Conservation (phyloP, 2,329 filamentous ascomycete genomes). For the Epichloe uncinata region DNA sequence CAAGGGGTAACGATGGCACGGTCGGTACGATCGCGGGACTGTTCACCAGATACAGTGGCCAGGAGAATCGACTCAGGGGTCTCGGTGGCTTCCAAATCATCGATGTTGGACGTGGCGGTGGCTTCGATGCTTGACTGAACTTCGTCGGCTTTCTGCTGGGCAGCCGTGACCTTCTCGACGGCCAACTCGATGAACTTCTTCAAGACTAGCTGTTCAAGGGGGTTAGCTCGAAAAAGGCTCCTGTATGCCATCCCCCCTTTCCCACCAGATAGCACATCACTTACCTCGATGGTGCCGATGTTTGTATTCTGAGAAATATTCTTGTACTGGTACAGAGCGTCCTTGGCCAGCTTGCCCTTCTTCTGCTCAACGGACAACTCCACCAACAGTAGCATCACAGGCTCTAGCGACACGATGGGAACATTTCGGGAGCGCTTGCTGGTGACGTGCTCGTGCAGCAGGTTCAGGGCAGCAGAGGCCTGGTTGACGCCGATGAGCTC, state of each 20-base stretch:
- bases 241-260: neutral
- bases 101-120: conserved; percentile 56
- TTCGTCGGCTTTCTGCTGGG: conserved; percentile 91
- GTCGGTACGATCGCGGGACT: conserved; percentile 93
- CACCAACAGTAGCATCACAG: conserved; percentile 95
- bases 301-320: conserved; percentile 99
- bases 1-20: conserved; percentile 96
- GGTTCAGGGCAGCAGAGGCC: conserved; percentile 77
- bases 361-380: conserved; percentile 93
- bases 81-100: conserved; percentile 93
- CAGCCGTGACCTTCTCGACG: conserved; percentile 88
- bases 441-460: conserved; percentile 98
- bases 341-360: conserved; percentile 97
- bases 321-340: conserved; percentile 98
- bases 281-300: conserved; percentile 88
- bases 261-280: conserved; percentile 7
- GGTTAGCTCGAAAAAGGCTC: conserved; percentile 8
- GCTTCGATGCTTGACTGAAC: conserved; percentile 80
- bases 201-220: conserved; percentile 55
- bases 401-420: conserved; percentile 89
- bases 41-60: conserved; percentile 94
- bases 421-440: conserved; percentile 97
- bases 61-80: conserved; percentile 97
- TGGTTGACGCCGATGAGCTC: conserved; percentile 98
- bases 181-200: conserved; percentile 97